Conservation (phyloP, 768 basidiomycete genomes). For the Phylloporus scabripes region DNA sequence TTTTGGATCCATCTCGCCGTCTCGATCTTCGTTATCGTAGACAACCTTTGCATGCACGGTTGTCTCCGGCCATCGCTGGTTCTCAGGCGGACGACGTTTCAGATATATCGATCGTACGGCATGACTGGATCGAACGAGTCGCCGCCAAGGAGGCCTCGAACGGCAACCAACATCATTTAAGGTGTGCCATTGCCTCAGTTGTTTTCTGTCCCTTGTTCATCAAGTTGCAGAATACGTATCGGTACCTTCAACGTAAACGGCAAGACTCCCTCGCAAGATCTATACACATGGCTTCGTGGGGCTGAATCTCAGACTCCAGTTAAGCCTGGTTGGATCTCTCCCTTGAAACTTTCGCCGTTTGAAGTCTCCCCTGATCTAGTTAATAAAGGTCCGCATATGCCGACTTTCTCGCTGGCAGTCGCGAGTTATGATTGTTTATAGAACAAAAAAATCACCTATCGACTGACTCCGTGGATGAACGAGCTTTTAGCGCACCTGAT, state of each 20-base stretch:
- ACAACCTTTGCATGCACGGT: constrained; percentile 44
- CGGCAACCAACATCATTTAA: constrained; percentile 20
- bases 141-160: constrained; percentile 32
- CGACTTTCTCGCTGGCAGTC: background rate
- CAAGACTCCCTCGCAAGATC: constrained; percentile 63
- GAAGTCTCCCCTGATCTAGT: constrained; percentile 19
- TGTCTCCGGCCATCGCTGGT: constrained; percentile 62
- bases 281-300: constrained; percentile 58
- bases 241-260: constrained; percentile 89
- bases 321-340: constrained; percentile 29
- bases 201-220: background rate
- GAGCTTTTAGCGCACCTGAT: constrained; percentile 47
- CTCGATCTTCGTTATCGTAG: constrained; percentile 49
- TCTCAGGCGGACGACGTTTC: constrained; percentile 51
- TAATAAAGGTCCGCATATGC: constrained; percentile 17
- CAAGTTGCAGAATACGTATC: constrained; percentile 47
- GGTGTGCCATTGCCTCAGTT: constrained; percentile 9
- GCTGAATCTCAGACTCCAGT: background rate
- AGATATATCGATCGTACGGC: constrained; percentile 55
- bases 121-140: constrained; percentile 54
- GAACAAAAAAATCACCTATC: constrained; percentile 1
- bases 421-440: constrained; percentile 1
- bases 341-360: constrained; percentile 35
- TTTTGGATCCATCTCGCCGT: constrained; percentile 5
- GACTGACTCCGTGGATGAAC: constrained; percentile 9